Percentiles rank a stretch among this genome's conserved stretches.
These are phyloP conservation scores for Purpureocillium takamizusanense DNA, from an alignment of 2,329 filamentous ascomycete genomes.

Conservation along the genomic window DNA sequence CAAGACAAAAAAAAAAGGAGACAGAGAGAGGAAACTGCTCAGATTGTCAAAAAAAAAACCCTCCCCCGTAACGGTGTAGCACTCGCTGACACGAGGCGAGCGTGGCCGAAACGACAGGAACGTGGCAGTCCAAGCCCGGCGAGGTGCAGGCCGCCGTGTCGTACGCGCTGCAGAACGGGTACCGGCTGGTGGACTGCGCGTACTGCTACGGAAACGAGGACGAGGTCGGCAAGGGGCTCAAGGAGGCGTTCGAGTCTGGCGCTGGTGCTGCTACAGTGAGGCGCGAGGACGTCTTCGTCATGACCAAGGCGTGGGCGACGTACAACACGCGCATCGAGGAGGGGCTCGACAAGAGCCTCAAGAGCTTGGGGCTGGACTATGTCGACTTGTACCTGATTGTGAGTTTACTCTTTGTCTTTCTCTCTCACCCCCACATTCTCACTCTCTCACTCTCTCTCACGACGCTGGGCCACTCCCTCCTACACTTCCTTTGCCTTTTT, in stretches of 20 bases:
- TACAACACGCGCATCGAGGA: slow-evolving; percentile 63
- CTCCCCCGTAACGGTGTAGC: no score
- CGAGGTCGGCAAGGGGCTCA: slow-evolving; percentile 71
- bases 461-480: no score
- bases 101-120: slow-evolving; percentile 31
- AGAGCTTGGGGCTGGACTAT: slow-evolving; percentile 67
- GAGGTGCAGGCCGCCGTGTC: slow-evolving; percentile 50
- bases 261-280: no score
- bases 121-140: slow-evolving; percentile 54
- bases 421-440: no score
- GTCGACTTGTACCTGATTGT: slow-evolving; percentile 69
- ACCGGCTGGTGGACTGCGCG: slow-evolving; percentile 59
- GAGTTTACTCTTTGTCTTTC: slow-evolving; percentile 11
- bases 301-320: slow-evolving; percentile 79
- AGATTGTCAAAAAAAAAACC: no score
- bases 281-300: slow-evolving; percentile 73
- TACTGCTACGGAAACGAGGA: slow-evolving; percentile 77
- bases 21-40: no score
- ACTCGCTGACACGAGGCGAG: no score
- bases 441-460: no score
- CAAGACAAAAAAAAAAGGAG: no score
- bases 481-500: no score
- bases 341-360: slow-evolving; percentile 63
- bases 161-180: slow-evolving; percentile 47
- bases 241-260: slow-evolving; percentile 61